These are phyloP conservation scores for Sarocladium strictum DNA, from an alignment of 2,329 filamentous ascomycete species.

Conservation along the genomic window DNA sequence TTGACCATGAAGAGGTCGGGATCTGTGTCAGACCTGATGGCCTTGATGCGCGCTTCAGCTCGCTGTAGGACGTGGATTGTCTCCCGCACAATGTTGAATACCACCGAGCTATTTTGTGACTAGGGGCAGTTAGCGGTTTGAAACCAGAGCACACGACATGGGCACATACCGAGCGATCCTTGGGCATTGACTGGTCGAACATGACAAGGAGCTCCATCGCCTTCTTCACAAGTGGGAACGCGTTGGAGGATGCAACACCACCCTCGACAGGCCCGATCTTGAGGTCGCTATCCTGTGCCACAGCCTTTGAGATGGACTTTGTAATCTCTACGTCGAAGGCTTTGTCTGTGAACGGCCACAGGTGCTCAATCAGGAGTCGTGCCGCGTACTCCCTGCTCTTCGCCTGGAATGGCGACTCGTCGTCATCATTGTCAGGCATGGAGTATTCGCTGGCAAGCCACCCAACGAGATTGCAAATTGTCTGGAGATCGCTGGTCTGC, in stretches of 20 bases:
- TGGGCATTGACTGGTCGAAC: conserved; percentile 61
- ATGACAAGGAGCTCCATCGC: conserved; percentile 53
- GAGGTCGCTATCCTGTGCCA: conserved; percentile 39
- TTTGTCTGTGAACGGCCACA: conserved; percentile 51
- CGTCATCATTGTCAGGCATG: conserved; percentile 50
- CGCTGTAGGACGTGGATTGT: conserved; percentile 77
- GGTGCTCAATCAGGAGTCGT: conserved; percentile 47
- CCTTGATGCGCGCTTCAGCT: conserved; percentile 66
- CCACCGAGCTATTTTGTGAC: conserved; percentile 45
- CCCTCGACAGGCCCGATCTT: conserved; percentile 44
- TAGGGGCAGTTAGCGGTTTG: conserved; percentile 15
- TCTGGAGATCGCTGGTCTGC: conserved; percentile 40
- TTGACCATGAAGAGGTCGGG: conserved; percentile 89
- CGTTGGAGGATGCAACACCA: conserved; percentile 48
- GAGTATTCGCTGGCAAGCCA: conserved; percentile 56
- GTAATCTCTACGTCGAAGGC: conserved; percentile 50
- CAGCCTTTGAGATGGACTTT: conserved; percentile 46
- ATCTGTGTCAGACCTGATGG: conserved; percentile 56
- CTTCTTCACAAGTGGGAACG: conserved; percentile 51
- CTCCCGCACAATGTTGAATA: conserved; percentile 75
- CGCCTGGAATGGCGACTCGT: conserved; percentile 45
- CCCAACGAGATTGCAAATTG: conserved; percentile 48
- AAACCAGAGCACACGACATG: not conserved
- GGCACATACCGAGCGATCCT: conserved; percentile 52
- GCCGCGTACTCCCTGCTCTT: conserved; percentile 53